These are phyloP conservation scores for Lactifluus hygrophoroides DNA, from an alignment of 768 basidiomycete species.

Conservation along the genomic window DNA sequence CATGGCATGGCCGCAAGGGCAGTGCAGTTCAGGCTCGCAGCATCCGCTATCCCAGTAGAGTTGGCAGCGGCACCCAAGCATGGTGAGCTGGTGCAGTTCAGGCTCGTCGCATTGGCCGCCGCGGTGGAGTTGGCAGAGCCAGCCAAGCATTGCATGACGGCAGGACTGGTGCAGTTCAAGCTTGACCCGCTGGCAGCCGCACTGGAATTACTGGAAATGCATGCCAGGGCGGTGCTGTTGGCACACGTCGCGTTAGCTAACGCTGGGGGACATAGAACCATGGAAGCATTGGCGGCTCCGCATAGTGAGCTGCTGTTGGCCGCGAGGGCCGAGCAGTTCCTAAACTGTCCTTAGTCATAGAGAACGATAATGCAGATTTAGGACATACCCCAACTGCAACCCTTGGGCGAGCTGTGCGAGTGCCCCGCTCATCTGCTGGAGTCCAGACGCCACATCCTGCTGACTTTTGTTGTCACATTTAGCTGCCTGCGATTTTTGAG, in stretches of 20 bases:
- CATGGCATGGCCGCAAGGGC: not conserved
- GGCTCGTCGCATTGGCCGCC: not conserved
- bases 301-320: not conserved
- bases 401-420: not conserved
- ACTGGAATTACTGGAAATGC: too few relatives aligned
- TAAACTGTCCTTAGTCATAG: not conserved
- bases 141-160: not conserved
- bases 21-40: not conserved
- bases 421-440: not conserved
- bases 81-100: not conserved
- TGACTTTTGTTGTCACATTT: not conserved
- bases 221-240: not conserved
- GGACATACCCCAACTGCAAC: not conserved
- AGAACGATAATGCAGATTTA: not conserved
- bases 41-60: not conserved
- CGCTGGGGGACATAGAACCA: not conserved
- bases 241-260: not conserved
- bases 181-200: not conserved
- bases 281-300: not conserved
- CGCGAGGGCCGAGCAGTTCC: not conserved
- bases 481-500: not conserved
- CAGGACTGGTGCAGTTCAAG: not conserved
- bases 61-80: not conserved
- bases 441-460: not conserved
- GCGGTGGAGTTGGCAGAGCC: not conserved